A percentile compares a stretch with the other conserved stretches of the same genome.
phyloP scores from a whole-genome alignment of 352 stramenopile species.

The Phytophthora tubulina region DNA sequence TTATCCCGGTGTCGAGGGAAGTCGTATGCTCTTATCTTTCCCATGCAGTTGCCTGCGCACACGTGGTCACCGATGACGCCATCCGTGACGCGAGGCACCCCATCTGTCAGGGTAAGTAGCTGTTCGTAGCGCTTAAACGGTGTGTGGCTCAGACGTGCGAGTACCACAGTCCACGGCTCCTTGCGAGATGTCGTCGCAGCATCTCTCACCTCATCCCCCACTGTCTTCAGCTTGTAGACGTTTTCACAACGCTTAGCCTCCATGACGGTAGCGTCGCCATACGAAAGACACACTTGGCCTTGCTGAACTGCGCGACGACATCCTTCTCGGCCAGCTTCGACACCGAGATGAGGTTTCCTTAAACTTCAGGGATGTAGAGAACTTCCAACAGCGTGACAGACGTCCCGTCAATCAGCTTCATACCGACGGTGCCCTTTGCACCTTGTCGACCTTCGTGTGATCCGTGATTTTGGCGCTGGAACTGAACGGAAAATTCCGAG shows the following conservation, averaged over 20 bases:
- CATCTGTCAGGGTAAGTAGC: conserved; percentile 13
- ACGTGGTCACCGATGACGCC: background rate
- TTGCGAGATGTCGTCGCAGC: conserved; percentile 4
- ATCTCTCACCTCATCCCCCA: conserved; percentile 22
- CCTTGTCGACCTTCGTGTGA: too few species aligned
- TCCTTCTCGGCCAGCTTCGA: conserved; percentile 31
- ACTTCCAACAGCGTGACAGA: too few species aligned
- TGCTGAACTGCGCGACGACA: conserved; percentile 25
- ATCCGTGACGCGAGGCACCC: background rate
- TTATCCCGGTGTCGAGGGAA: conserved; percentile 15
- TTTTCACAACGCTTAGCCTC: conserved; percentile 27
- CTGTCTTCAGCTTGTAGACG: conserved; percentile 31
- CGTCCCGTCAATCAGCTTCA: too few species aligned
- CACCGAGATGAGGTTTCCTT: too few species aligned
- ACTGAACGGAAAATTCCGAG: too few species aligned
- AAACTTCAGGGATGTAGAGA: too few species aligned
- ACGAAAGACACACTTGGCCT: conserved; percentile 32
- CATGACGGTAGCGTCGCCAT: conserved; percentile 14
- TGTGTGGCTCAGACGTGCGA: conserved; percentile 23
- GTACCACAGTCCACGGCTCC: conserved; percentile 17
- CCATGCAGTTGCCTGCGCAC: background rate
- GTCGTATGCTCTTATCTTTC: conserved; percentile 1
- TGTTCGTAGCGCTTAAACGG: conserved; percentile 21
- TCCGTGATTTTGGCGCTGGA: too few species aligned
- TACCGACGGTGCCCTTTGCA: too few species aligned